Base-by-base conservation (phyloP, 371 early-diverging fungal genomes). In the Mortierella sp. region DNA sequence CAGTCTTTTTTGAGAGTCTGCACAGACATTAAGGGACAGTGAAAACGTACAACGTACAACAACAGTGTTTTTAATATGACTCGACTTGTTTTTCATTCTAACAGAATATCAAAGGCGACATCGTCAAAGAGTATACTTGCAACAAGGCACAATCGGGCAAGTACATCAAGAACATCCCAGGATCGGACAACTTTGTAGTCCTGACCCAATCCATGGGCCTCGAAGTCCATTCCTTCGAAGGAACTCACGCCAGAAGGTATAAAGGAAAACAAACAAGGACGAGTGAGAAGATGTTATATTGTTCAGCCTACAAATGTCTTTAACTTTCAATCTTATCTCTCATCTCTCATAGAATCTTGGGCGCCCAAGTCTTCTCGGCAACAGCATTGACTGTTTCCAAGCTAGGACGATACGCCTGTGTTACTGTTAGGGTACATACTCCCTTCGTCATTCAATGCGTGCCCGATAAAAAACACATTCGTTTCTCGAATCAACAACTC, bases 71-170 rank as follows among this genome's bases (percentile, higher is more conserved):
- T n/a, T n/a, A n/a, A n/a, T n/a, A n/a, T n/a, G n/a, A n/a, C n/a
- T n/a, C n/a, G n/a, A n/a, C 19, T 10, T 24, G 10, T 22, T 76
- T 29, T n/a, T 10, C 41, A 19, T 52, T 63, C 31, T 71, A 48
- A 29, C 52, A 79, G 79, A 65, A 79, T 40, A 8, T 74, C 26
- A 43, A 70, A 37, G 79, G 79, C 14, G 39, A 74, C 7, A 24
- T 74, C 16, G 1, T 74, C 9, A 37, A 52, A 11, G 77, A 77
- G 50, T 71, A 63, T 41, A n/a, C 37, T 4, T 64, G 63, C 14
- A 43, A 29, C 16, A 68, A 63, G 24, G 31, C 3, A 5, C 29
- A 63, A 9, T 24, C 53, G 41, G 77, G 37, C 16, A 19, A 6
- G 3, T 43, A 64, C 11, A 26, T 68, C 37, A 71, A 41, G 11